Base-by-base conservation (phyloP, 495 filamentous ascomycete genomes). In the Hyaloscypha variabilis region DNA sequence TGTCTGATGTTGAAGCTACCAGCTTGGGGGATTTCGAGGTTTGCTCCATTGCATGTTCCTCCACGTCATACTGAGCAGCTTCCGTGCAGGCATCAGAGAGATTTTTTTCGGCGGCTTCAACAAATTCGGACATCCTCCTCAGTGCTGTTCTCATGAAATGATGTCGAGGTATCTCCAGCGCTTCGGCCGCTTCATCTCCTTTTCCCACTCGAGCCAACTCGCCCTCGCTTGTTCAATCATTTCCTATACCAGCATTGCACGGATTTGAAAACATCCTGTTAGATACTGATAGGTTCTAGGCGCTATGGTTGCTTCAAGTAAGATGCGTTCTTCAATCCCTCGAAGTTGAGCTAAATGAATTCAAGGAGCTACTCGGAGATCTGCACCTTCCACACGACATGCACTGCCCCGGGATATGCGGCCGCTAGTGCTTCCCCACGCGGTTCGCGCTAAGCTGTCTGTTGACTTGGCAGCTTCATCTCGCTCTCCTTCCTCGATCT, bases 1-100 rank as follows among this genome's bases (percentile, higher is more conserved):
- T 75, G 14, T 74, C 67, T 4, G 72, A 76, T 8, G 79, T 83
- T 19, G 78, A 79, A n/a, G 79, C 80, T 60, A 76, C 68, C 24
- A 82, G 77, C 36, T 67, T 70, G 19, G 77, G 76, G 36, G 56
- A 74, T 34, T 54, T 62, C 11, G 49, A 36, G 19, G 19, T 53
- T 34, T 50, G 21, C n/a, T 39, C 59, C 59, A 52, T 62, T 17
- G 57, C 3, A 46, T 46, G 39, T 4, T 46, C 11, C 14, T 11
- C 39, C 11, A 0, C 39, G 0, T 46, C 39, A 46, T 46, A 10
- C 39, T 46, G 39, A 46, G 39, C 6, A 17, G 13, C 31, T 17
- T 46, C 39, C 6, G 17, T 46, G 11, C 39, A 46, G 39, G 11
- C 3, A 17, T 46, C 19, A 46, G 6, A 4, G 4, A 17, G 39